Evolutionary conservation across 495 filamentous ascomycete genomes (phyloP).

Genomic region (Penicillium tannophilum): DNA sequence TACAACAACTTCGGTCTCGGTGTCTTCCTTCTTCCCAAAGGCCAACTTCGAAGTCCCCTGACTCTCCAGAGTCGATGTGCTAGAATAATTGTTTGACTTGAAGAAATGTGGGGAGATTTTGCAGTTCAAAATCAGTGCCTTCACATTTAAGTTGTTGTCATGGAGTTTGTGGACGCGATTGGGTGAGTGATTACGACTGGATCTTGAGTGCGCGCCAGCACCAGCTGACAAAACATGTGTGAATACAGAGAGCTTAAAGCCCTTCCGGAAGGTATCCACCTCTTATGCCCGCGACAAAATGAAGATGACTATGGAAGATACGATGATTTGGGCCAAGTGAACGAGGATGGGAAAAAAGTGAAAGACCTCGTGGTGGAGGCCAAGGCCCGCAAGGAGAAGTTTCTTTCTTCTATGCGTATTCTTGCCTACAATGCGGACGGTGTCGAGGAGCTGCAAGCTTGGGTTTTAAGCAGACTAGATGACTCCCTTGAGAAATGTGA

Average conservation of each 20-base stretch:
- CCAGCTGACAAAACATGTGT: constrained; percentile 10
- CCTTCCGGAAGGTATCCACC: constrained; percentile 49
- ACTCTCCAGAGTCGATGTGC: constrained; percentile 10
- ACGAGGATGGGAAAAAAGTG: constrained; percentile 29
- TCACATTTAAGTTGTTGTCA: constrained; percentile 24
- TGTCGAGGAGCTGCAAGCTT: constrained; percentile 57
- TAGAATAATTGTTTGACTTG: constrained; percentile 6
- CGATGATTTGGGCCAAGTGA: constrained; percentile 42
- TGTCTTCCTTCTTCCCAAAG: neutral
- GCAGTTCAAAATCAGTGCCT: constrained; percentile 11
- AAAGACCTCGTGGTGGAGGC: constrained; percentile 49
- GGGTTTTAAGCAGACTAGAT: constrained; percentile 58
- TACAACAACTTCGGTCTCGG: neutral
- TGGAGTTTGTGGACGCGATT: constrained; percentile 50
- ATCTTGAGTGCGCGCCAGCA: neutral
- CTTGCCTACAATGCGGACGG: constrained; percentile 66
- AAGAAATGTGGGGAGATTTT: constrained; percentile 23
- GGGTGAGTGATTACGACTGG: constrained; percentile 27
- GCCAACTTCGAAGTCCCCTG: neutral
- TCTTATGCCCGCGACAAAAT: constrained; percentile 50
- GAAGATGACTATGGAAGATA: constrained; percentile 57
- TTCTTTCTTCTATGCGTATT: constrained; percentile 66
- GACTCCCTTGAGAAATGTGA: constrained; percentile 69
- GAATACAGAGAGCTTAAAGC: constrained; percentile 43
- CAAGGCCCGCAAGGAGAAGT: constrained; percentile 55